A percentile compares a stretch with the other conserved stretches of the same genome.
phyloP scores from a whole-genome alignment of 352 stramenopile species.

The Thalassiosira mediterranea region DNA sequence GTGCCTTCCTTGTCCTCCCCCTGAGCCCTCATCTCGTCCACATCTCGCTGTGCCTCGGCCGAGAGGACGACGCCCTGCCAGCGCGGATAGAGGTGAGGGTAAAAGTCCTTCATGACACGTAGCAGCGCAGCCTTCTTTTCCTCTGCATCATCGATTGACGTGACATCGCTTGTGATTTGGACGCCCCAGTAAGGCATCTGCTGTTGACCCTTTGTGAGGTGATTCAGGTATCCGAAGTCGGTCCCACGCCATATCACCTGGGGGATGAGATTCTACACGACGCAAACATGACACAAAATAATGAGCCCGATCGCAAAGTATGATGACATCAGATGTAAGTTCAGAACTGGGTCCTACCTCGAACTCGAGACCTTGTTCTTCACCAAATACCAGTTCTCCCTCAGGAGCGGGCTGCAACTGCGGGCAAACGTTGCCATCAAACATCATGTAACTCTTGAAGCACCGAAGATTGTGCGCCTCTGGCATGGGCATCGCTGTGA shows the following conservation, averaged over 20 bases:
- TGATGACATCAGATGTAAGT: background rate
- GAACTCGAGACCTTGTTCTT: background rate
- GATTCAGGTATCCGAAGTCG: constrained; percentile 17
- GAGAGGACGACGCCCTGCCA: constrained; percentile 32
- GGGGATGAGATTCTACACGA: background rate
- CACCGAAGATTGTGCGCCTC: constrained; percentile 7
- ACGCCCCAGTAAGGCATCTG: too few relatives aligned
- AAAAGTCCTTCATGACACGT: background rate
- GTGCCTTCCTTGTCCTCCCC: background rate
- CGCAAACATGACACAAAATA: background rate
- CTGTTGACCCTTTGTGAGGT: too few relatives aligned
- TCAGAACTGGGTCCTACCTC: background rate
- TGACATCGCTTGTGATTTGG: background rate
- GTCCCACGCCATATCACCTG: constrained; percentile 23
- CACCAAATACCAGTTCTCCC: background rate
- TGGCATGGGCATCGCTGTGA: constrained; percentile 16
- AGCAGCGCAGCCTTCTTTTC: background rate
- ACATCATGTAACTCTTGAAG: background rate
- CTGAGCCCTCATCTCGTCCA: background rate
- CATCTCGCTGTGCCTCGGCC: constrained; percentile 15
- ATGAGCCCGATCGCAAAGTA: background rate
- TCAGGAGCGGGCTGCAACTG: too few relatives aligned
- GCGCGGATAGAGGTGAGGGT: constrained; percentile 12
- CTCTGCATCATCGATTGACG: background rate
- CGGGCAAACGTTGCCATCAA: background rate